Conservation (phyloP, 805 yeast species). For the Lachancea sp. region DNA sequence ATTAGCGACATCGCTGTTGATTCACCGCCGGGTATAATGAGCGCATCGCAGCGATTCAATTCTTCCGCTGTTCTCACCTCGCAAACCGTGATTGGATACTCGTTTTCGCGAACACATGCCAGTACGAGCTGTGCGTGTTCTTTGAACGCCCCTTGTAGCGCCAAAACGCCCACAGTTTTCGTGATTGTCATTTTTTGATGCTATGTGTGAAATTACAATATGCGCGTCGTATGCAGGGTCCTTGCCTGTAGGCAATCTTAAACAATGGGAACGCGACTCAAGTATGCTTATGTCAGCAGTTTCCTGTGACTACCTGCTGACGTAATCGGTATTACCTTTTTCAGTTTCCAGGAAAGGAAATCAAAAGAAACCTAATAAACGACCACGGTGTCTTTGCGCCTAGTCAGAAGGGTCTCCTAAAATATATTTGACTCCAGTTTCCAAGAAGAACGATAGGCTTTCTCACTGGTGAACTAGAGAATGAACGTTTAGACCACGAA, state of each 20-base stretch:
- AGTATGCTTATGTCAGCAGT: not conserved
- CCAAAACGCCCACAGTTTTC: conserved; percentile 56
- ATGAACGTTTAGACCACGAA: no score
- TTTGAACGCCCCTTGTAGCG: conserved; percentile 72
- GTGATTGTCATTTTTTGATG: not conserved
- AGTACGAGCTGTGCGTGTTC: conserved; percentile 57
- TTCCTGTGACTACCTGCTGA: not conserved
- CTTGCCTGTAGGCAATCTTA: no score
- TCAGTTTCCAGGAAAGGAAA: no score
- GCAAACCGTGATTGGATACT: conserved; percentile 26
- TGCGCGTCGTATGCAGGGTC: not conserved
- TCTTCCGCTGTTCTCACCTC: conserved; percentile 51
- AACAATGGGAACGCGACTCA: not conserved
- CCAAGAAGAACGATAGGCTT: no score
- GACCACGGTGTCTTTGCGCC: no score
- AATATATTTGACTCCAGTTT: no score
- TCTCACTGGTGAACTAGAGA: no score
- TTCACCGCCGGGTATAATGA: conserved; percentile 68
- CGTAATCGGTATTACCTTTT: not conserved
- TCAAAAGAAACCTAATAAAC: no score
- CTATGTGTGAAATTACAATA: not conserved
- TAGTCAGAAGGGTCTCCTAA: no score
- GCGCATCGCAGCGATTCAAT: conserved; percentile 45
- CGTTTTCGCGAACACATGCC: conserved; percentile 26
- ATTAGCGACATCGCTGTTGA: conserved; percentile 64